Base-by-base conservation (phyloP, 371 early-diverging fungal genomes). In the Apophysomyces variabilis region DNA sequence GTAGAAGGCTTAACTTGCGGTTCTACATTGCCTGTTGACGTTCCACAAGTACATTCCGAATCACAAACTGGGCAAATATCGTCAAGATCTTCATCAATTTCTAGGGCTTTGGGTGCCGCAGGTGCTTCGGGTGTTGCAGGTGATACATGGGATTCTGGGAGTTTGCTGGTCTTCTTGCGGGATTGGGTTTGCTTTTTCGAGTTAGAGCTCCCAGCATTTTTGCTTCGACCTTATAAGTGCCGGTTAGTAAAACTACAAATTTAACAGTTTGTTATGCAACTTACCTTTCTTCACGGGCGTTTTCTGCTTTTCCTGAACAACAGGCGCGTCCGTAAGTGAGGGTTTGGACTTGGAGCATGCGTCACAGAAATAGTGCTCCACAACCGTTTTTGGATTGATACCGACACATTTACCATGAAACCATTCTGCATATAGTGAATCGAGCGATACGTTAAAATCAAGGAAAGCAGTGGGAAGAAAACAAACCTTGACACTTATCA, bases 381-480 rank as follows among this genome's bases (percentile, higher is more conserved):
- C 77, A 1, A 79, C 78, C 11, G 76, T 72, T 61, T 84, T 84
- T 1, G 85, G 83, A 45, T 69, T 76, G 43, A 90, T 66, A 26
- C 85, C 86, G 9, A 91, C 88, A 66, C 93, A 92, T 26, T 74
- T 74, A 3, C 93, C 93, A 78, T 92, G 93, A 75, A 88, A 91
- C 93, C 93, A 92, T 74, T 87, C 87, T 87, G 68, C 45, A 11
- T 16, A 9, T 35, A 47, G 46, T 41, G 32, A 54, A 16, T 36
- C 18, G 37, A 21, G 1, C 7, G 46, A 16, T 26, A 14, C 38
- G 41, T 11, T 41, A 11, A 41, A 41, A 41, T 4, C 3, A 13
- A 32, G 43, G 4, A 54, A 7, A 57, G 4, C 8, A 61, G 14
- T 39, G 9, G 1, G 16, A n/a, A n/a, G 11, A 13, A 1, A 5